Percentiles rank a stretch among this genome's conserved stretches.
phyloP scores from a whole-genome alignment of 257 asterid species.

The Eustoma russellianum region DNA sequence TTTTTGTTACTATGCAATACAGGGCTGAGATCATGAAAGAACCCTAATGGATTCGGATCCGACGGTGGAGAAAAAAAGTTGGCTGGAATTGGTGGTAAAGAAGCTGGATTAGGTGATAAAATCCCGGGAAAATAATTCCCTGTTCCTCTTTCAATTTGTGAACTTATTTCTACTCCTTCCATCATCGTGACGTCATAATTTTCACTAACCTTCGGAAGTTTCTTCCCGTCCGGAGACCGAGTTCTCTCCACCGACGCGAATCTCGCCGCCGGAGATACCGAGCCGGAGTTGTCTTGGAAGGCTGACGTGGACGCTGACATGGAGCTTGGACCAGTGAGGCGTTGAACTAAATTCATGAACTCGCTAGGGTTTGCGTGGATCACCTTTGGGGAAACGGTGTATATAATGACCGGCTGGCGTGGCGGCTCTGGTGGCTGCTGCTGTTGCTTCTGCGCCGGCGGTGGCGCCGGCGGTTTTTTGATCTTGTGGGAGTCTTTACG shows the following conservation, averaged over 20 bases:
- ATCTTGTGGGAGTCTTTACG: constrained; percentile 83
- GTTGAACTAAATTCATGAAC: constrained; percentile 90
- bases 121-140: constrained; percentile 61
- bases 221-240: constrained; percentile 23
- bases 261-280: constrained; percentile 77
- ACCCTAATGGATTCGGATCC: constrained; percentile 37
- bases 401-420: constrained; percentile 81
- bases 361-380: constrained; percentile 97
- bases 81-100: constrained; percentile 66
- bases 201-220: constrained; percentile 9
- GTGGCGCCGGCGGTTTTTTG: constrained; percentile 55
- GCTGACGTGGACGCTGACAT: constrained; percentile 11
- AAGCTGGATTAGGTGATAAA: constrained; percentile 76
- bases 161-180: constrained; percentile 29
- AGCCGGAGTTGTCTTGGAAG: constrained; percentile 28
- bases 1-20: constrained; percentile 40
- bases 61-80: constrained; percentile 58
- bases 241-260: constrained; percentile 66
- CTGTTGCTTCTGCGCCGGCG: constrained; percentile 28
- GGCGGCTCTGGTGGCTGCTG: constrained; percentile 40
- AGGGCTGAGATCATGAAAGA: constrained; percentile 67
- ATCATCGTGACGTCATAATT: constrained; percentile 11
- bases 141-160: constrained; percentile 24
- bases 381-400: constrained; percentile 87
- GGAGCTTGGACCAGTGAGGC: constrained; percentile 51